phyloP scores from a whole-genome alignment of 228 moss, liverwort and hornwort species.

The Sphagnum magellanicum region DNA sequence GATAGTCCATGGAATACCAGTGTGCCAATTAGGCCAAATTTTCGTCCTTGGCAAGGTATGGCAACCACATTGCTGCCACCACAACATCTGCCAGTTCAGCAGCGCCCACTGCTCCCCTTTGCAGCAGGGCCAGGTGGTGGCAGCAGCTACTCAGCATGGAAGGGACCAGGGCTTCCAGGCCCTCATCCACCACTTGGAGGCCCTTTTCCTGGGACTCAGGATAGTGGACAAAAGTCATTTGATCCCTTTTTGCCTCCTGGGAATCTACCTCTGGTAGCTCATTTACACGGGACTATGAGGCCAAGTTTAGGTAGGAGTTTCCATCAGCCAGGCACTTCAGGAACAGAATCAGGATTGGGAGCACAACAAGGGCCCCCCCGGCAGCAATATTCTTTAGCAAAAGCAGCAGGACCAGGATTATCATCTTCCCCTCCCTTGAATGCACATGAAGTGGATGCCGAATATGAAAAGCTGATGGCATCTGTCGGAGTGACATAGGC shows the following conservation, averaged over 20 bases:
- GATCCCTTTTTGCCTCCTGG: background rate
- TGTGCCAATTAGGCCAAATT: background rate
- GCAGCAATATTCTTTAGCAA: background rate
- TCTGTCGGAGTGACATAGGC: conserved; percentile 44
- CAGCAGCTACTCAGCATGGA: background rate
- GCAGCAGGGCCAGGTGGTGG: background rate
- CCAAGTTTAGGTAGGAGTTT: background rate
- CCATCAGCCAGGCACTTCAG: background rate
- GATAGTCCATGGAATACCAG: background rate
- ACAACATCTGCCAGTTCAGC: background rate
- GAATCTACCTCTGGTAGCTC: background rate
- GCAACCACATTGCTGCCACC: background rate
- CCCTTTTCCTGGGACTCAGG: background rate
- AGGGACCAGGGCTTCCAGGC: background rate
- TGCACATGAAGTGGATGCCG: conserved; percentile 29
- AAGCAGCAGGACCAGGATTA: background rate
- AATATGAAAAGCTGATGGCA: conserved; percentile 76
- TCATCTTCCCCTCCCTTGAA: background rate
- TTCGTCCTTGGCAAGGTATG: conserved; percentile 4
- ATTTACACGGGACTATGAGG: background rate
- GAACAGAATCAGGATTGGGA: background rate
- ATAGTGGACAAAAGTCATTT: background rate
- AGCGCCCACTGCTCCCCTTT: background rate
- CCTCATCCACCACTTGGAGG: background rate
- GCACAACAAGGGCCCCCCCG: conserved; percentile 1